Base-by-base conservation (phyloP, 139 green algal genomes). In the Chloropicon primus region DNA sequence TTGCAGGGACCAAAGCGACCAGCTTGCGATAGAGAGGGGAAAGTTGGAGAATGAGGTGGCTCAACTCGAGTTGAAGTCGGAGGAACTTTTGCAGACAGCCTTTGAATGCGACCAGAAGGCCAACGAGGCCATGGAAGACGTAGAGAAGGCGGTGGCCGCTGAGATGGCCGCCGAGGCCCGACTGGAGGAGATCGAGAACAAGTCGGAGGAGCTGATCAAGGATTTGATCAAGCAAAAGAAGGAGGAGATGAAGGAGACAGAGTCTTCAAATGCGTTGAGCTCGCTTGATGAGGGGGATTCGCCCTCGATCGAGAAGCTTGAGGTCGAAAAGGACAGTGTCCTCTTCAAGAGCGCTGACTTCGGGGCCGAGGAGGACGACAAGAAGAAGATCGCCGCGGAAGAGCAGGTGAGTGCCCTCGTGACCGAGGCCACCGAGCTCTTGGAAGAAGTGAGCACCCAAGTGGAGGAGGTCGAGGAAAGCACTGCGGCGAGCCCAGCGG, bases 81-180 rank as follows among this genome's bases (percentile, higher is more conserved):
- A 62, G 17, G 41, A 62, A 17, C 41, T 62, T 5, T 5, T 62
- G 41, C 41, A 62, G 75, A 27, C 22, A 25, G 75, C 75, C 1
- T 53, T 25, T 23, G 2, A 3, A 1, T 53, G 2, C 22, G 78
- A 77, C 73, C 22, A 74, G 27, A 28, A 27, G 72, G 73, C 78
- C 72, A 2, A 22, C 25, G 54, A 24, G 23, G 78, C 73, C 17
- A 75, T 74, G 78, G 2, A 27, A 25, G 22, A 28, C 21, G 27
- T 25, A 17, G 78, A 78, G 73, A 23, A 71, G 41, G 73, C 72
- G 17, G 28, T 82, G 10, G 53, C 53, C 41, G 41, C 22, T 28
- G 78, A 78, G 78, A 10, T 75, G 29, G 2, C n/a, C 26, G 54
- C 77, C 54, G 21, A 73, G 62, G 22, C 5, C 10, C 21, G n/a